These are phyloP conservation scores for Centella asiatica DNA, from an alignment of 129 eudicot species.

Conservation along the genomic window DNA sequence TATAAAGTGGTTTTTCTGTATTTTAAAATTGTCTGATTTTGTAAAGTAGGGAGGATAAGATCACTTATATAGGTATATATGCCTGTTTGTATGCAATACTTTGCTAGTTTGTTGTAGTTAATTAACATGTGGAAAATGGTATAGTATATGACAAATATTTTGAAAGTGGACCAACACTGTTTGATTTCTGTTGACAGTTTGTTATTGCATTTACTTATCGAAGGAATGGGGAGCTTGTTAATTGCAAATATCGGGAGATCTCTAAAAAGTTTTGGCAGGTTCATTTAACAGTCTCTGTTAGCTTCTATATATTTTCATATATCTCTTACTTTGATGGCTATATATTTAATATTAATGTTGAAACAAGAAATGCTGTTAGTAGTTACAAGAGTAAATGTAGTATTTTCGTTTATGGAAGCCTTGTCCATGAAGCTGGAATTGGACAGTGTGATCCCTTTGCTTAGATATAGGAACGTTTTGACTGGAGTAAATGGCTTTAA, in stretches of 20 bases:
- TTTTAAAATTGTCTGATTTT: not conserved
- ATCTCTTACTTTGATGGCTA: not conserved
- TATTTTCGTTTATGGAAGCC: too few relatives aligned
- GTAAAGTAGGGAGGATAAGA: not conserved
- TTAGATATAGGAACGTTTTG: too few relatives aligned
- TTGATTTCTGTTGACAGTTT: constrained; percentile 23
- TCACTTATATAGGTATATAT: not conserved
- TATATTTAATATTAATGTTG: not conserved
- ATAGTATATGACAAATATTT: not conserved
- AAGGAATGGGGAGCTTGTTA: constrained; percentile 33
- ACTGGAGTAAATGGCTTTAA: too few relatives aligned
- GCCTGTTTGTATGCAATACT: not conserved
- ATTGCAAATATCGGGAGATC: constrained; percentile 42
- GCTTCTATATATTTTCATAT: not conserved
- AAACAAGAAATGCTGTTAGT: too few relatives aligned
- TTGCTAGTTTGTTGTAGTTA: not conserved
- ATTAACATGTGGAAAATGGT: too few relatives aligned
- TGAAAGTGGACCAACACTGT: not conserved
- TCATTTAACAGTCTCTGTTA: not conserved
- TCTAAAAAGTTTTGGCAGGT: constrained; percentile 45
- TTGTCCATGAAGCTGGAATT: too few relatives aligned
- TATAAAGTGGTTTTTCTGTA: not conserved
- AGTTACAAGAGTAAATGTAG: too few relatives aligned
- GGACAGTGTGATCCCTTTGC: too few relatives aligned
- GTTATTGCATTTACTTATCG: constrained; percentile 46